These are phyloP conservation scores for Epichloe sylvatica DNA, from an alignment of 2,329 filamentous ascomycete genomes.

Conservation along the genomic window DNA sequence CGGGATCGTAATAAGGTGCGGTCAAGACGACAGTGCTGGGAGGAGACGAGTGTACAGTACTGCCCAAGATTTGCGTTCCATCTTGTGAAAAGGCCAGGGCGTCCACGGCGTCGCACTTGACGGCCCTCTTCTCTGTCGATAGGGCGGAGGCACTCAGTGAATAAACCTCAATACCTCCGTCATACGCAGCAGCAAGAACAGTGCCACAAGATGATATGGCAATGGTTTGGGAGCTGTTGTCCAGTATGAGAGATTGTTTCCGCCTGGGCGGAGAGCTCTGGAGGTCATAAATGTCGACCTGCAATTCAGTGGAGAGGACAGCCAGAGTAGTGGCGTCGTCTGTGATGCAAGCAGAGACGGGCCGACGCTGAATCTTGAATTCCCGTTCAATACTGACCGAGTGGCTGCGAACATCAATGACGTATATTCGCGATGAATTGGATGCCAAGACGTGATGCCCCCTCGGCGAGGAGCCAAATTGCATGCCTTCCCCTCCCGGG, in stretches of 20 bases:
- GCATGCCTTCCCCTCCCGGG: slow-evolving; percentile 77
- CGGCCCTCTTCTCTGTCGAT: slow-evolving; percentile 54
- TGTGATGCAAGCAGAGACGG: slow-evolving; percentile 62
- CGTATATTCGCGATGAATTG: slow-evolving; percentile 73
- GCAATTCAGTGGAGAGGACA: slow-evolving; percentile 67
- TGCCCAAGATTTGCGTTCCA: slow-evolving; percentile 65
- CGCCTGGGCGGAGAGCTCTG: slow-evolving; percentile 49
- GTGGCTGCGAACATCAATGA: slow-evolving; percentile 52
- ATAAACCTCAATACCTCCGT: slow-evolving; percentile 78
- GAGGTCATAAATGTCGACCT: slow-evolving; percentile 76
- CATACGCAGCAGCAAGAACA: slow-evolving; percentile 72
- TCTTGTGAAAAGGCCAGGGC: slow-evolving; percentile 62
- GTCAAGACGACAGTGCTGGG: slow-evolving; percentile 64
- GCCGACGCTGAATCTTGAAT: slow-evolving; percentile 64
- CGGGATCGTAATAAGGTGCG: slow-evolving; percentile 61
- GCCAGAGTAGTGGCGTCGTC: slow-evolving; percentile 66
- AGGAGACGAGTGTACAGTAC: slow-evolving; percentile 49
- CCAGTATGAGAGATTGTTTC: slow-evolving; percentile 61
- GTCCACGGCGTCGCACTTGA: slow-evolving; percentile 67
- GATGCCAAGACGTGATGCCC: slow-evolving; percentile 66
- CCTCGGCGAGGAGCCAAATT: slow-evolving; percentile 64
- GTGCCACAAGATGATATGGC: slow-evolving; percentile 69
- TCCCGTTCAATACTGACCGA: slow-evolving; percentile 56
- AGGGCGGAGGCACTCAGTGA: slow-evolving; percentile 52
- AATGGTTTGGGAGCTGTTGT: slow-evolving; percentile 65